These are phyloP conservation scores for Phlebiopsis gigantea DNA, from an alignment of 768 basidiomycete genomes.

Conservation along the genomic window DNA sequence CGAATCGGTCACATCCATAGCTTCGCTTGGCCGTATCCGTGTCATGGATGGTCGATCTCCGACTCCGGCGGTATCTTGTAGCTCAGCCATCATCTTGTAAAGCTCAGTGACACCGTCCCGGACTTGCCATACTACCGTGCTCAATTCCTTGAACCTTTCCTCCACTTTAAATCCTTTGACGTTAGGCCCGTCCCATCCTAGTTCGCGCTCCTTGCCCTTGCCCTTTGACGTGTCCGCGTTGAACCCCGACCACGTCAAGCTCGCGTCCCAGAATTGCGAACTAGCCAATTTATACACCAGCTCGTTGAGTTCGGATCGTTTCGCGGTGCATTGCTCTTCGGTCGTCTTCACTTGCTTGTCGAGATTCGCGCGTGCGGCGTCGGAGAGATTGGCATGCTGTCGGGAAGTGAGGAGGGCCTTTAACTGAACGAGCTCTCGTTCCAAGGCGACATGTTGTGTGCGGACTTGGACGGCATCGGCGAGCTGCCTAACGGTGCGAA, in stretches of 20 bases:
- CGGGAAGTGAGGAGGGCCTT: slow-evolving; percentile 22
- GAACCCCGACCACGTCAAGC: not conserved
- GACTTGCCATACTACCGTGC: slow-evolving; percentile 15
- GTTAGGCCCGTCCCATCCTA: not conserved
- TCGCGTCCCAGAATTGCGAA: slow-evolving; percentile 34
- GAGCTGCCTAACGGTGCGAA: slow-evolving; percentile 26
- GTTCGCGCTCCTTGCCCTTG: not conserved
- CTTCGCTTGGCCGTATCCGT: not conserved
- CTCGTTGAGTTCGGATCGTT: slow-evolving; percentile 29
- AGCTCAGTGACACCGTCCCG: slow-evolving; percentile 11
- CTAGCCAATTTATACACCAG: slow-evolving; percentile 27
- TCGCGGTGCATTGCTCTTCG: slow-evolving; percentile 22
- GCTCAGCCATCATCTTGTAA: slow-evolving; percentile 1
- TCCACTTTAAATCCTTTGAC: slow-evolving; percentile 7
- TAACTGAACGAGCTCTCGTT: slow-evolving; percentile 28
- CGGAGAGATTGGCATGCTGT: slow-evolving; percentile 20
- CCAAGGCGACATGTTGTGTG: slow-evolving; percentile 26
- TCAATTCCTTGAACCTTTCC: slow-evolving; percentile 29
- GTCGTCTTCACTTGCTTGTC: slow-evolving; percentile 19
- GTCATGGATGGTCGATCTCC: not conserved
- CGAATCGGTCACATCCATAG: not conserved
- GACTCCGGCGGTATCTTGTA: not conserved
- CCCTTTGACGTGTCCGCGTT: not conserved
- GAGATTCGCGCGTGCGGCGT: slow-evolving; percentile 21
- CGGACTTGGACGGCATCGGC: slow-evolving; percentile 30